Conservation (phyloP, 192 early-diverging fungal species). For the Podila epicladia region DNA sequence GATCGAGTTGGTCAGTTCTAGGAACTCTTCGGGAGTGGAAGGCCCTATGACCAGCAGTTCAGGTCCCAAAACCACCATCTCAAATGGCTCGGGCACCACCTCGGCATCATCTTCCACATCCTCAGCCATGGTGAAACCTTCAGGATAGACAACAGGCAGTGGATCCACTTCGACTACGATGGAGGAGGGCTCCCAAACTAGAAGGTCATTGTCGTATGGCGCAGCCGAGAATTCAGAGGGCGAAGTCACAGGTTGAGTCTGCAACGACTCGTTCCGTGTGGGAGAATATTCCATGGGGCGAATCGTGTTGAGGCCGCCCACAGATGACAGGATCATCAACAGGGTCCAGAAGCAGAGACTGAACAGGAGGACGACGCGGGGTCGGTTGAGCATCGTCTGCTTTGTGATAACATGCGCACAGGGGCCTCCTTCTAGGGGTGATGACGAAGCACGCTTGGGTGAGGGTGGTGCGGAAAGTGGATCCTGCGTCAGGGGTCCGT, state of each 20-base stretch:
- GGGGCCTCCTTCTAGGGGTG: neutral
- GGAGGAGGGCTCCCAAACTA: slow-evolving; percentile 6
- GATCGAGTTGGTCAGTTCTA: neutral
- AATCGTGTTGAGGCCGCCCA: slow-evolving; percentile 22
- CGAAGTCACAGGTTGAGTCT: neutral
- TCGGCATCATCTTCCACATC: neutral
- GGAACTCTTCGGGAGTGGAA: neutral
- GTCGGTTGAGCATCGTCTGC: slow-evolving; percentile 8
- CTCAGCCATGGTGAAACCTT: neutral
- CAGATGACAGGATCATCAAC: slow-evolving; percentile 28
- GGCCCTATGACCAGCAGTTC: no score
- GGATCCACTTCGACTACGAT: slow-evolving; percentile 6
- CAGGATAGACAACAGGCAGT: neutral
- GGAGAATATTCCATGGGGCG: neutral
- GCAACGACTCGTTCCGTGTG: neutral
- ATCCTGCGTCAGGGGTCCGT: slow-evolving; percentile 16
- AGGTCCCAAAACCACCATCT: neutral
- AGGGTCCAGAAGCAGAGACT: slow-evolving; percentile 38
- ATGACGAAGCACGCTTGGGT: neutral
- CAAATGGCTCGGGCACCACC: neutral
- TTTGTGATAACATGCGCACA: neutral
- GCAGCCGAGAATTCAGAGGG: neutral
- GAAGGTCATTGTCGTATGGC: neutral
- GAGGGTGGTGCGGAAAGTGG: neutral
- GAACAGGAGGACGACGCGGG: slow-evolving; percentile 24